Evolutionary conservation across 2,329 filamentous ascomycete species (phyloP).

Genomic region (Xylariaceae sp.): DNA sequence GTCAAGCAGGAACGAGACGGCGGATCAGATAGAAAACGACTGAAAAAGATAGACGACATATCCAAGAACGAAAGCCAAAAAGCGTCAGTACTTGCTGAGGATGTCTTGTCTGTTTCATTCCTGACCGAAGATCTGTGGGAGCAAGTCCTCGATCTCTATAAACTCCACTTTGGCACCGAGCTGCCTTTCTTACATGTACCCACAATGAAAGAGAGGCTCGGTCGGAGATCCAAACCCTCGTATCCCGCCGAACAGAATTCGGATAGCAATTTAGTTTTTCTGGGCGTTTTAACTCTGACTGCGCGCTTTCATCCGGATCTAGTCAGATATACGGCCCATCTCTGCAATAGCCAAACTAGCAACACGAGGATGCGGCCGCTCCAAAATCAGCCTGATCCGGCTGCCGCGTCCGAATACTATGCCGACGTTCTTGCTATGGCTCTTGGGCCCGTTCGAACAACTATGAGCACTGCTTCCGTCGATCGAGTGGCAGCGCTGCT

Average conservation of each 20-base stretch:
- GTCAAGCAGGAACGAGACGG: slow-evolving; percentile 41
- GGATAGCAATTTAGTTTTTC: slow-evolving; percentile 54
- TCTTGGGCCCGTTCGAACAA: slow-evolving; percentile 44
- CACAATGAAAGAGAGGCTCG: slow-evolving; percentile 54
- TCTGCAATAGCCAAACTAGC: slow-evolving; percentile 34
- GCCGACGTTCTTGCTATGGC: slow-evolving; percentile 54
- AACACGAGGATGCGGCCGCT: slow-evolving; percentile 35
- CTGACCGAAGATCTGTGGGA: slow-evolving; percentile 64
- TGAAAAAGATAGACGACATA: slow-evolving; percentile 43
- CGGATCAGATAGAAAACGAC: slow-evolving; percentile 47
- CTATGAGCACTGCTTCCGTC: slow-evolving; percentile 51
- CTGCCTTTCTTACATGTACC: slow-evolving; percentile 67
- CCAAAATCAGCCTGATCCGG: slow-evolving; percentile 43
- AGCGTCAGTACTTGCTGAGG: slow-evolving; percentile 44
- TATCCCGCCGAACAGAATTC: slow-evolving; percentile 38
- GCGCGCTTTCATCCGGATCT: slow-evolving; percentile 63
- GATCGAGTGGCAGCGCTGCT: slow-evolving; percentile 64
- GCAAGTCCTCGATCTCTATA: slow-evolving; percentile 65
- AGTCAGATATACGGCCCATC: slow-evolving; percentile 49
- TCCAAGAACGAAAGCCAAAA: slow-evolving; percentile 38
- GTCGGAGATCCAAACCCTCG: slow-evolving; percentile 38
- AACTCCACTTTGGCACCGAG: slow-evolving; percentile 67
- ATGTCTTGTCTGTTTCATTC: slow-evolving; percentile 58
- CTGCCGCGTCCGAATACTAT: slow-evolving; percentile 61
- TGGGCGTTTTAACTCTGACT: slow-evolving; percentile 65